These are phyloP conservation scores for Aschersonia sp. DNA, from an alignment of 2,329 filamentous ascomycete species.

Conservation along the genomic window DNA sequence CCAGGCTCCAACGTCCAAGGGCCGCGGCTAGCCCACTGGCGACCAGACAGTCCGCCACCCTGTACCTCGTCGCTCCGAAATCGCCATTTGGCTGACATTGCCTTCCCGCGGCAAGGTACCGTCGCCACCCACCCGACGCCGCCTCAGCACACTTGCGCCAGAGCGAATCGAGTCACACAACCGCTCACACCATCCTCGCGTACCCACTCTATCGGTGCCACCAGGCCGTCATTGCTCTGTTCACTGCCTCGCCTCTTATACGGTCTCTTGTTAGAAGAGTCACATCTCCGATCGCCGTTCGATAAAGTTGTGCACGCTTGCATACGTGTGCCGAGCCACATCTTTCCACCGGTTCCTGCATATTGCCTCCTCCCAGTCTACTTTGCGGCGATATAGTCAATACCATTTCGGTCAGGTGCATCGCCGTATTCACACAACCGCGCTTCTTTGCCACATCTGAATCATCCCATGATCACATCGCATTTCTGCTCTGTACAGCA, in stretches of 20 bases:
- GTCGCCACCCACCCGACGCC: constrained; percentile 14
- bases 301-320: no score
- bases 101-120: constrained; percentile 14
- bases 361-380: constrained; percentile 5
- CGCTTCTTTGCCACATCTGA: background rate
- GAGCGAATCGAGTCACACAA: constrained; percentile 4
- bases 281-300: constrained; percentile 12
- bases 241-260: constrained; percentile 15
- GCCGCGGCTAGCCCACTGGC: constrained; percentile 1
- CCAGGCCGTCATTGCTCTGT: constrained; percentile 7
- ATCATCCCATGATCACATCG: background rate
- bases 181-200: constrained; percentile 1
- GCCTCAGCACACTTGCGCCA: background rate
- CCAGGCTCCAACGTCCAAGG: background rate
- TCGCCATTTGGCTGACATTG: constrained; percentile 19
- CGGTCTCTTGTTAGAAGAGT: constrained; percentile 17
- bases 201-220: background rate
- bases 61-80: constrained; percentile 18
- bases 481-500: constrained; percentile 1
- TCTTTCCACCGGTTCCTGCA: constrained; percentile 14
- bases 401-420: constrained; percentile 1
- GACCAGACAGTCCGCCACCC: constrained; percentile 2
- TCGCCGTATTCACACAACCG: background rate
- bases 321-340: constrained; percentile 5
- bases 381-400: background rate